Conservation (phyloP, 306 rosid genomes). For the Medicago truncatula region MtrunA17r5.0-ANR NC_053045.1:62795501-62796000, state of each 20-base stretch:
- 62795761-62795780: constrained; percentile 2
- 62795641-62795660: not conserved
- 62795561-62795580: constrained; percentile 10
- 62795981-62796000: constrained; percentile 67
- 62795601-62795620: not conserved
- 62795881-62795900: constrained; percentile 93
- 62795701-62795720: constrained; percentile 12
- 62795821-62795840: constrained; percentile 99
- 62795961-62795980: constrained; percentile 86
- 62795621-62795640: constrained; percentile 26
- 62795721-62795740: constrained; percentile 6
- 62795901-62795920: constrained; percentile 89
- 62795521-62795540: constrained; percentile 6
- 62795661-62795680: constrained; percentile 29
- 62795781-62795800: constrained; percentile 35
- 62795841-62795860: constrained; percentile 99
- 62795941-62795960: constrained; percentile 81
- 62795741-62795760: constrained; percentile 16
- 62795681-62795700: constrained; percentile 8
- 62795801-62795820: constrained; percentile 86
- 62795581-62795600: constrained; percentile 23
- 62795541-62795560: constrained; percentile 24
- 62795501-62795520: not conserved
- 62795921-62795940: constrained; percentile 93
- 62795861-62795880: constrained; percentile 82